Percentiles rank a stretch among this genome's conserved stretches.
Evolutionary conservation across 2,329 filamentous ascomycete species (phyloP).

Genomic region (Pyricularia pennisetigena): DNA sequence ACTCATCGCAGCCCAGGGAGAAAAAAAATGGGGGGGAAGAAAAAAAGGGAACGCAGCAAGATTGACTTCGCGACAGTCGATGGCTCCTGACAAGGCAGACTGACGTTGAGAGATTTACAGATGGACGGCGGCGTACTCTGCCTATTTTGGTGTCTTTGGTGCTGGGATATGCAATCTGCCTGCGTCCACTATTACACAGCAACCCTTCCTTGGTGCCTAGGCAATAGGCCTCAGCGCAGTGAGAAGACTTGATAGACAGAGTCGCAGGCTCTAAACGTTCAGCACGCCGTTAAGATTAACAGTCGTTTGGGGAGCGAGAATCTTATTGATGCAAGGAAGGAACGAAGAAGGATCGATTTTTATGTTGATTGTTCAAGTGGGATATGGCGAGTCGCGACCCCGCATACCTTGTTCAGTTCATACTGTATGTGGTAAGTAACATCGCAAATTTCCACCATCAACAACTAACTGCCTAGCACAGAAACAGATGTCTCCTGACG

Average conservation of each 20-base stretch:
- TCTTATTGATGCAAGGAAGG: background rate
- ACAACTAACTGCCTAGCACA: background rate
- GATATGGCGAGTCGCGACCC: background rate
- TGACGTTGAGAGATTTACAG: background rate
- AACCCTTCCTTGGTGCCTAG: no score
- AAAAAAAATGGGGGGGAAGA: no score
- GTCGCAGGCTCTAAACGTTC: background rate
- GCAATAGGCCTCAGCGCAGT: background rate
- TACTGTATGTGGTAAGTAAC: background rate
- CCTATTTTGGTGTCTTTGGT: background rate
- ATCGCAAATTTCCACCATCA: background rate
- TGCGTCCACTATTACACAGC: no score
- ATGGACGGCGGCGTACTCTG: background rate
- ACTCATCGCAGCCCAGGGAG: conserved; percentile 15
- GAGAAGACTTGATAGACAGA: background rate
- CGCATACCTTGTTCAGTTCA: background rate
- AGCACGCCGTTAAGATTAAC: background rate
- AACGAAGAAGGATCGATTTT: background rate
- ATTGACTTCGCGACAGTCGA: background rate
- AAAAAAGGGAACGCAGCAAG: background rate
- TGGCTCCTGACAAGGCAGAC: background rate
- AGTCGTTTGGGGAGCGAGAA: background rate
- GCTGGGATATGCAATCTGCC: no score
- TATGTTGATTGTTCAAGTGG: background rate
- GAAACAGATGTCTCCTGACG: no score